Percentiles rank a stretch among this genome's conserved stretches.
phyloP scores from a whole-genome alignment of 164 flowering plant genomes.

The Vitis rupestris region DNA sequence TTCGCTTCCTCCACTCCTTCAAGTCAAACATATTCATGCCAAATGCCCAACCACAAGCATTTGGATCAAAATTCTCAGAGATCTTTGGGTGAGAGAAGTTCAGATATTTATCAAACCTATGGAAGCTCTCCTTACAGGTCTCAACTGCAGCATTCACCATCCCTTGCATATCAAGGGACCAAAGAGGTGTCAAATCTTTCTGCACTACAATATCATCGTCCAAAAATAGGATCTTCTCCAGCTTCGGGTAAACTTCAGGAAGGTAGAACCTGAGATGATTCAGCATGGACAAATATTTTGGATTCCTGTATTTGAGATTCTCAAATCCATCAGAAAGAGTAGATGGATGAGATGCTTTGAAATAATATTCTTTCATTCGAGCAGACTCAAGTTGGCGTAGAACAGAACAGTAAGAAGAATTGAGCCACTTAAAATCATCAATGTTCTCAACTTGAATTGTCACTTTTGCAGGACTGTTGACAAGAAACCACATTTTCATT shows the following conservation, averaged over 20 bases:
- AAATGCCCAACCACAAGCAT: slow-evolving; percentile 98
- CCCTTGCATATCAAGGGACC: slow-evolving; percentile 81
- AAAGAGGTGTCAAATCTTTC: slow-evolving; percentile 87
- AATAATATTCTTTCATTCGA: slow-evolving; percentile 75
- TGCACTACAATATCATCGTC: slow-evolving; percentile 99
- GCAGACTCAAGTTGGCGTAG: slow-evolving; percentile 93
- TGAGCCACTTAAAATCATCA: slow-evolving; percentile 93
- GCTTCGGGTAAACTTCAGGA: slow-evolving; percentile 93
- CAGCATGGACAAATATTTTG: slow-evolving; percentile 94
- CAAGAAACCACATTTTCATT: slow-evolving; percentile 96
- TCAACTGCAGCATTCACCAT: slow-evolving; percentile 98
- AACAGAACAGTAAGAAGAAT: slow-evolving; percentile 92
- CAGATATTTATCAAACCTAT: slow-evolving; percentile 91
- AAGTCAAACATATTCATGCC: slow-evolving; percentile 98
- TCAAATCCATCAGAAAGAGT: slow-evolving; percentile 69
- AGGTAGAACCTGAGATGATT: slow-evolving; percentile 96
- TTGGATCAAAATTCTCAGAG: slow-evolving; percentile 71
- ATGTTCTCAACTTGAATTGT: slow-evolving; percentile 74
- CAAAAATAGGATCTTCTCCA: slow-evolving; percentile 84
- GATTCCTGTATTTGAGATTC: slow-evolving; percentile 92
- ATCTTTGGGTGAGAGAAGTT: slow-evolving; percentile 88
- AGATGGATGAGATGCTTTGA: slow-evolving; percentile 80
- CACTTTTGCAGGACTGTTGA: slow-evolving; percentile 61
- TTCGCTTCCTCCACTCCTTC: slow-evolving; percentile 78
- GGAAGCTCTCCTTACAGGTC: slow-evolving; percentile 97